Base-by-base conservation (phyloP, 2,329 filamentous ascomycete genomes). In the Colletotrichum sp. region DNA sequence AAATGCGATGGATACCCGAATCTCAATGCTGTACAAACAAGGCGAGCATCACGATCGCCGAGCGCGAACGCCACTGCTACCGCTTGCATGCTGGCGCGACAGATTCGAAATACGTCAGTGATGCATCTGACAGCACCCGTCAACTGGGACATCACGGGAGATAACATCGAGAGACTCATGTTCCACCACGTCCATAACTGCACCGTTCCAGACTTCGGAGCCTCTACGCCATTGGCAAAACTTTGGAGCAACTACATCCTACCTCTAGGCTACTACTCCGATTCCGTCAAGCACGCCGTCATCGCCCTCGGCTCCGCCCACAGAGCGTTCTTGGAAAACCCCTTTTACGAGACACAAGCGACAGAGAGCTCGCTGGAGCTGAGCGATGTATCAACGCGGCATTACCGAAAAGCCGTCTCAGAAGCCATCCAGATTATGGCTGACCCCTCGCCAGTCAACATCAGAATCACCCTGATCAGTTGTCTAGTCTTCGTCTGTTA, bases 1-100 rank as follows among this genome's bases (percentile, higher is more conserved):
- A 72, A 74, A n/a, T 79, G 78, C 55, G 77, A 79, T 55, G 77
- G 78, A 3, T 79, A 78, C 52, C 75, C 60, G 34, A 34, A 36
- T 19, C 28, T 25, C 34, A 36, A 30, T n/a, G n/a, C 19, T 30
- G 28, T 30, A 15, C 65, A 68, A 15, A 61, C 32, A 63, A 57
- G 30, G 30, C 44, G 44, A 52, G 44, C 44, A 11, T 52, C 44
- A 22, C 44, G 39, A 12, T 59, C 61, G 39, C 48, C 30, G 8
- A 71, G 52, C n/a, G 28, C 36, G 4, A 61, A 32, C 28, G 27
- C 59, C 28, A n/a, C 59, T 30, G 32, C 44, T 52, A 52, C 44
- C n/a, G 44, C 44, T 52, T 68, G 52, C 15, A 28, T 60, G 32
- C 22, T 68, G 8, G 52, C 52, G n/a, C 52, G 25, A 15, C 52